A percentile compares a stretch with the other conserved stretches of the same genome.
Evolutionary conservation across 192 early-diverging fungal genomes (phyloP).

Genomic region (Podila minutissima): DNA sequence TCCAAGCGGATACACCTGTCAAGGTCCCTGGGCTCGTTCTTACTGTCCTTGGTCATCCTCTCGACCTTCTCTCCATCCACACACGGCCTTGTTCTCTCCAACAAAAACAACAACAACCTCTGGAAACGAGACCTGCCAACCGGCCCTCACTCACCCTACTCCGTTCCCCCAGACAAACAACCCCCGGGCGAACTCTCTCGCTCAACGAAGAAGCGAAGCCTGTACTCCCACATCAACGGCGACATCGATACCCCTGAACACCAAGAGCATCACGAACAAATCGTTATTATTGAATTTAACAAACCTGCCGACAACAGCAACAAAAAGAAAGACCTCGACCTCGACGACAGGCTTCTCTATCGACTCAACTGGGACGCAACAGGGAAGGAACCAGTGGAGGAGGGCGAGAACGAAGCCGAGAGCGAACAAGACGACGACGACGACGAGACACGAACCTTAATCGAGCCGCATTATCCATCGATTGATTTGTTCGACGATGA

Average conservation of each 20-base stretch:
- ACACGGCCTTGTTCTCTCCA: not conserved
- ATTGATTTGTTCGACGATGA: constrained; percentile 38
- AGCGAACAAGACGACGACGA: not conserved
- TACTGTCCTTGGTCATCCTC: not conserved
- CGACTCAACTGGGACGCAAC: not conserved
- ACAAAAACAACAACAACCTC: not conserved
- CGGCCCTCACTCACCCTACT: constrained; percentile 1
- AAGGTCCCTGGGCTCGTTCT: not conserved
- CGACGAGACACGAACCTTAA: constrained; percentile 24
- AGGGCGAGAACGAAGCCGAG: constrained; percentile 6
- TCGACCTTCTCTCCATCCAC: not conserved
- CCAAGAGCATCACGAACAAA: not conserved
- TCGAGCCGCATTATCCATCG: constrained; percentile 40
- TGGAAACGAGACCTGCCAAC: not conserved
- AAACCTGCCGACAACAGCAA: not conserved
- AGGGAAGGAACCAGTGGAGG: not conserved
- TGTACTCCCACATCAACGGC: constrained; percentile 27
- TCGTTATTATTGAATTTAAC: too few species aligned
- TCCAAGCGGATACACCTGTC: not conserved
- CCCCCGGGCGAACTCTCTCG: not conserved
- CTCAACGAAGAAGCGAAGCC: constrained; percentile 17
- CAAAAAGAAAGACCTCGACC: not conserved
- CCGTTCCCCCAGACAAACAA: not conserved
- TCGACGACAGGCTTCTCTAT: not conserved
- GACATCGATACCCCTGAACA: constrained; percentile 8